Evolutionary conservation across 176 grass and related monocot species (phyloP), one percentile per base, ranked within the genome.

Genomic region (Avena atlantica): DNA sequence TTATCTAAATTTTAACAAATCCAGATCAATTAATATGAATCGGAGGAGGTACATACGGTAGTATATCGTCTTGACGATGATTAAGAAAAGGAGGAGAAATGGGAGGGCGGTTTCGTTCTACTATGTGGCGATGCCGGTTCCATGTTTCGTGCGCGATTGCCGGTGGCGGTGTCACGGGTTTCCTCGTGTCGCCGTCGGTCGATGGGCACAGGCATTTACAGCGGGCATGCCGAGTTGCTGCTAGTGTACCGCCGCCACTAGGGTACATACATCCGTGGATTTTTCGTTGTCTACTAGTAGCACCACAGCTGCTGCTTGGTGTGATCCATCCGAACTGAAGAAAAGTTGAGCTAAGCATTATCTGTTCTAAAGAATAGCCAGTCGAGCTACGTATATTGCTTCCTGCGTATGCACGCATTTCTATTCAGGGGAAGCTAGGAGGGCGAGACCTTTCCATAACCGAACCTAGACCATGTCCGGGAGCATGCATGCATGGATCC

Each of bases 171-270:
- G 48, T 81, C 85, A 81, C 89, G 81, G 76, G 25, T 31, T 76
- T 62, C 85, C 81, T 67, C 50, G 9, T 24, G 85, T 60, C 75
- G 37, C 81, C 80, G 13, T 80, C 80, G 84, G 13, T 80, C 80
- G 84, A 87, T 87, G 85, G 75, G 66, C 85, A 84, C 75, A 40
- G 0, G 49, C 85, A 84, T 90, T 73, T 78, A 72, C 72, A 0
- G 20, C 12, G 40, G 60, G 60, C 12, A 48, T 2, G 83, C 36
- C 37, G 27, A 36, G 77, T 27, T 51, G 70, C 62, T 27, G 19
- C 7, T 44, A 51, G 13, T 73, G 44, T 51, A 19, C 21, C 13
- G 5, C 13, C 9, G 31, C 86, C 86, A 70, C 80, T 9, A 49
- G 79, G 60, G 21, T 3, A 34, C 15, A 42, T 42, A 42, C 17